A percentile compares a stretch with the other conserved stretches of the same genome.
Conservation (phyloP, 176 grass and related monocot genomes). For the Carex scoparia region DNA sequence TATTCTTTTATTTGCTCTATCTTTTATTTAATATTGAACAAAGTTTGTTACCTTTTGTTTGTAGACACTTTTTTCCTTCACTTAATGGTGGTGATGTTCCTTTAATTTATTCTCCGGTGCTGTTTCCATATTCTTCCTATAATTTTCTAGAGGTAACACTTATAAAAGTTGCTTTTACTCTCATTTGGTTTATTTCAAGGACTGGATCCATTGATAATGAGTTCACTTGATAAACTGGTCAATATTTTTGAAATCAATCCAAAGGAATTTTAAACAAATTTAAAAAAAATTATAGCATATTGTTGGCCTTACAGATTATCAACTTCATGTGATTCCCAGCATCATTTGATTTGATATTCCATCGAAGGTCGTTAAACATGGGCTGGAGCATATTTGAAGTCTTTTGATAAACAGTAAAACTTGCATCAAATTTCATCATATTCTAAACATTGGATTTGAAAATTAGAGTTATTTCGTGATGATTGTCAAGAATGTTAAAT, state of each 20-base stretch:
- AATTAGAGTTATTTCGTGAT: not conserved
- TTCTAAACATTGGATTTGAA: not conserved
- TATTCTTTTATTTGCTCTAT: not conserved
- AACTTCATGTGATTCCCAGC: no score
- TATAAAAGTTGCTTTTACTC: not conserved
- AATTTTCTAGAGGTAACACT: constrained; percentile 62
- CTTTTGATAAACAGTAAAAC: no score
- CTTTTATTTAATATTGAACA: constrained; percentile 15
- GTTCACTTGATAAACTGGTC: not conserved
- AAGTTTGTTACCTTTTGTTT: constrained; percentile 16
- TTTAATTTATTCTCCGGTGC: constrained; percentile 57
- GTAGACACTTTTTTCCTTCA: constrained; percentile 57
- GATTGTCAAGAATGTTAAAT: not conserved
- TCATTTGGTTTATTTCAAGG: not conserved
- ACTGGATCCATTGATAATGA: not conserved
- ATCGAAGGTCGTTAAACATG: no score
- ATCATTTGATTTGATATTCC: no score
- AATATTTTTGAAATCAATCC: not conserved
- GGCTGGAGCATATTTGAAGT: no score
- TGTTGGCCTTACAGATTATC: no score
- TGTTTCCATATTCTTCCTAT: constrained; percentile 66
- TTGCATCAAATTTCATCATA: not conserved
- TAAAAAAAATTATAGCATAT: no score
- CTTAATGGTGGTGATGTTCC: constrained; percentile 67
- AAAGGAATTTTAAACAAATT: no score